Conservation (phyloP, 768 basidiomycete species). For the Boletus pseudopeckii region DNA sequence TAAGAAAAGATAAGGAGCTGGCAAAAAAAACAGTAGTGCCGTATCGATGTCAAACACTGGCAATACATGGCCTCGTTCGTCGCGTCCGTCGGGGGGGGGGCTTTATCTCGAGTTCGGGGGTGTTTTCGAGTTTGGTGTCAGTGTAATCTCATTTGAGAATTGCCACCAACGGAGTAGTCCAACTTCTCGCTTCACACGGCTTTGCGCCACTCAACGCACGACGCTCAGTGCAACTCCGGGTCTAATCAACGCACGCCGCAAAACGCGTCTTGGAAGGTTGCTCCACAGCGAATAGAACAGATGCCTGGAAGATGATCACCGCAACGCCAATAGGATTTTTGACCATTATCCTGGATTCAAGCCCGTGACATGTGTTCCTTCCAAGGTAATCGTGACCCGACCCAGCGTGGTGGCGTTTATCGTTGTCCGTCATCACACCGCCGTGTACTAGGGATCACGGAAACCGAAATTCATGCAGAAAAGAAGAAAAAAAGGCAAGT, state of each 20-base stretch:
- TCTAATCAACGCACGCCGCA: slow-evolving; percentile 3
- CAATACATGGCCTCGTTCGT: background rate
- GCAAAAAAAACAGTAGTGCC: background rate
- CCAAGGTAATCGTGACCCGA: background rate
- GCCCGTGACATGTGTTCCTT: background rate
- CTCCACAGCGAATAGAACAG: background rate
- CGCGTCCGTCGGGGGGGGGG: slow-evolving; percentile 6
- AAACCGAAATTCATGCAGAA: background rate
- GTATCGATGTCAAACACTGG: background rate
- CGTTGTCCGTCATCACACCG: too few relatives aligned
- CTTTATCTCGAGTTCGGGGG: slow-evolving; percentile 2
- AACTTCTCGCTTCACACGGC: slow-evolving; percentile 1
- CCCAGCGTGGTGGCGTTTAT: slow-evolving; percentile 3
- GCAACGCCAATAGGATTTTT: slow-evolving; percentile 2
- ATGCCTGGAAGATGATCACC: slow-evolving; percentile 1
- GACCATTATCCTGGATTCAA: background rate
- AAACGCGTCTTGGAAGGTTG: background rate
- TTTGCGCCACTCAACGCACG: slow-evolving; percentile 6
- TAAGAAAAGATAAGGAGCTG: too few relatives aligned
- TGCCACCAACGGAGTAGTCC: background rate
- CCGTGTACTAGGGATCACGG: too few relatives aligned
- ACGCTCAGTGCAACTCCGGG: slow-evolving; percentile 5
- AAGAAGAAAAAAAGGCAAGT: background rate
- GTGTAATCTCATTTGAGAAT: slow-evolving; percentile 7
- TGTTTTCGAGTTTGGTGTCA: slow-evolving; percentile 7